Percentiles rank a stretch among this genome's conserved stretches.
phyloP scores from a whole-genome alignment of 2,329 filamentous ascomycete species.

The Calycina marina region DNA sequence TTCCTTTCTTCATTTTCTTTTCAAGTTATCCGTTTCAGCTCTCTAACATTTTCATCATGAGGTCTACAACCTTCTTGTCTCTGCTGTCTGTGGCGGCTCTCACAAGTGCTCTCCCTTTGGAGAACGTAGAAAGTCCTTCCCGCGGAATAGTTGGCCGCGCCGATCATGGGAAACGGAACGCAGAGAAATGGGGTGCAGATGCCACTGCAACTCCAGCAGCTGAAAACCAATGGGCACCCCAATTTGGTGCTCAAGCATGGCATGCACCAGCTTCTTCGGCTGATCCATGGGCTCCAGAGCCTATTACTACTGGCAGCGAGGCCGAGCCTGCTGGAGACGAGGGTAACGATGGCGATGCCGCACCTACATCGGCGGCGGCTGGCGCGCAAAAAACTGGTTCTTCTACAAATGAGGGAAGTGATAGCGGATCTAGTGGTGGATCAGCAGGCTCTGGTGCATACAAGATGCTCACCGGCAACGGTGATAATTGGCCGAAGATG shows the following conservation, averaged over 20 bases:
- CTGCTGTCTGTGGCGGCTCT: background rate
- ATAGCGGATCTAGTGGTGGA: background rate
- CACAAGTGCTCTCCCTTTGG: background rate
- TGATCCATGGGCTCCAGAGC: too few relatives aligned
- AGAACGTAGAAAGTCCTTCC: background rate
- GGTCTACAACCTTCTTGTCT: background rate
- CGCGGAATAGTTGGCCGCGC: background rate
- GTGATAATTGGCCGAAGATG: conserved; percentile 1
- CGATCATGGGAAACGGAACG: background rate
- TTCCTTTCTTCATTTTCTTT: background rate
- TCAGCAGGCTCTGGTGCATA: background rate
- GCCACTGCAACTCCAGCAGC: too few relatives aligned
- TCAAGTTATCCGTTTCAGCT: background rate
- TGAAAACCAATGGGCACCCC: too few relatives aligned
- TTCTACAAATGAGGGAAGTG: too few relatives aligned
- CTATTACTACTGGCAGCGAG: too few relatives aligned
- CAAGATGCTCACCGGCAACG: conserved; percentile 1
- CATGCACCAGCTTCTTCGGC: too few relatives aligned
- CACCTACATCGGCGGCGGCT: too few relatives aligned
- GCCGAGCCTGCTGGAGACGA: too few relatives aligned
- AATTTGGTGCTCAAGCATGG: too few relatives aligned
- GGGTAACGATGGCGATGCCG: too few relatives aligned
- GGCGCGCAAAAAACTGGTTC: too few relatives aligned
- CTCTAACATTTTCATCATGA: background rate
- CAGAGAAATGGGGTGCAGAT: background rate